phyloP scores from a whole-genome alignment of 495 filamentous ascomycete genomes.

The Trichoderma orchidacearum region DNA sequence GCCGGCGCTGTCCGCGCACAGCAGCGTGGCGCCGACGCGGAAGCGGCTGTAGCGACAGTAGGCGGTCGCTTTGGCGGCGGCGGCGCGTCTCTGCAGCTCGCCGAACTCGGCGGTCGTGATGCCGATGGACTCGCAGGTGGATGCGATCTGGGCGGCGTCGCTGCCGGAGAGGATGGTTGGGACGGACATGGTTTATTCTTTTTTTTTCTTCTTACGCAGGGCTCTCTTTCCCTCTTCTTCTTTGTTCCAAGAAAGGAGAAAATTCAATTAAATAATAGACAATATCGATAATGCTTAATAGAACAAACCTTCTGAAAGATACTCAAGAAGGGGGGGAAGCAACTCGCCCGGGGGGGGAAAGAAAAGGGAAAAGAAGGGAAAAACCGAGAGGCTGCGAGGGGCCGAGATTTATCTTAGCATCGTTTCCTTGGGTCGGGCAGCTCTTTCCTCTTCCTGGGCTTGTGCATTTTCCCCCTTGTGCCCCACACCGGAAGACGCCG shows the following conservation, averaged over 20 bases:
- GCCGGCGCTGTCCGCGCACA: constrained; percentile 43
- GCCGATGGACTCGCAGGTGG: constrained; percentile 24
- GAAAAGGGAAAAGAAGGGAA: not conserved
- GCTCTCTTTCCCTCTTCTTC: too few relatives aligned
- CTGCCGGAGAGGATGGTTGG: constrained; percentile 10
- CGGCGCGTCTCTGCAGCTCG: constrained; percentile 42
- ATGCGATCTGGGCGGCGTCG: constrained; percentile 10
- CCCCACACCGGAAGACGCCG: not conserved
- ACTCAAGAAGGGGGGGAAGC: not conserved
- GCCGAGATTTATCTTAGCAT: not conserved
- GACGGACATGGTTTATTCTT: constrained; percentile 1
- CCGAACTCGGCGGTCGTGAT: constrained; percentile 46
- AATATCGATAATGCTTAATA: too few relatives aligned
- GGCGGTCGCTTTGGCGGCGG: constrained; percentile 55
- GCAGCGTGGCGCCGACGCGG: constrained; percentile 73
- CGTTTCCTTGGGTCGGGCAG: too few relatives aligned
- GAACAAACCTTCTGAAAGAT: not conserved
- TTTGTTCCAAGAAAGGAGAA: too few relatives aligned
- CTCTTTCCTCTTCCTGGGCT: not conserved
- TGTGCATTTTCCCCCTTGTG: too few relatives aligned
- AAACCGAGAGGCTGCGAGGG: not conserved
- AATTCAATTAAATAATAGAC: too few relatives aligned
- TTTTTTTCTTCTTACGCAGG: not conserved
- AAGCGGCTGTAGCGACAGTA: constrained; percentile 94
- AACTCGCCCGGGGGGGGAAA: not conserved